Conservation (phyloP, 495 filamentous ascomycete genomes). For the Penicillium longicatenatum region DNA sequence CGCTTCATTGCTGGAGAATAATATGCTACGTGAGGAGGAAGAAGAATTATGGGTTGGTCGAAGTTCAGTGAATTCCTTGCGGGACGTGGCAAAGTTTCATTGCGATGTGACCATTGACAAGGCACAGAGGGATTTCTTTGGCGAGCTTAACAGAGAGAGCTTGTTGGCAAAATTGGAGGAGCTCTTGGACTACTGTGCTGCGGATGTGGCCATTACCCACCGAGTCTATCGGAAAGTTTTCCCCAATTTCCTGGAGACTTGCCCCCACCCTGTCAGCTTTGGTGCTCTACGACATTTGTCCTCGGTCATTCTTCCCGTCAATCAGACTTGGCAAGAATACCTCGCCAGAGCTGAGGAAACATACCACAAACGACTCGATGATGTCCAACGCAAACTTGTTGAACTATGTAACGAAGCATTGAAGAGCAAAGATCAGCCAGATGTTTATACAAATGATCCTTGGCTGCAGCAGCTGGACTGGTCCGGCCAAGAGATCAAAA, state of each 20-base stretch:
- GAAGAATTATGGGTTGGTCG: slow-evolving; percentile 94
- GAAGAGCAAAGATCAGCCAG: slow-evolving; percentile 65
- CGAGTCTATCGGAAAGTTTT: slow-evolving; percentile 91
- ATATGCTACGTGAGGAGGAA: slow-evolving; percentile 71
- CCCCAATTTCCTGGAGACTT: slow-evolving; percentile 80
- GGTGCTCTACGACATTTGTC: slow-evolving; percentile 90
- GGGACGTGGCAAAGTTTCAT: slow-evolving; percentile 97
- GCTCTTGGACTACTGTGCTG: slow-evolving; percentile 92
- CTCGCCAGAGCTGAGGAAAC: slow-evolving; percentile 78
- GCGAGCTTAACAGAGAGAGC: slow-evolving; percentile 71
- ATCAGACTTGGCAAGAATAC: slow-evolving; percentile 85
- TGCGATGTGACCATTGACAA: slow-evolving; percentile 93
- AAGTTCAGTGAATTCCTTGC: slow-evolving; percentile 91
- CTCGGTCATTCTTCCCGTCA: slow-evolving; percentile 86
- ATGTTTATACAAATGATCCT: slow-evolving; percentile 72
- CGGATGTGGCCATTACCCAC: slow-evolving; percentile 91
- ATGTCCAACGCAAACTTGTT: slow-evolving; percentile 70
- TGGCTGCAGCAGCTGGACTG: slow-evolving; percentile 96
- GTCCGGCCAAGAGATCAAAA: slow-evolving; percentile 87
- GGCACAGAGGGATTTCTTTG: slow-evolving; percentile 81
- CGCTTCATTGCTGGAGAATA: slow-evolving; percentile 66
- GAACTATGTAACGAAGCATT: slow-evolving; percentile 75
- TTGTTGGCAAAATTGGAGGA: slow-evolving; percentile 72
- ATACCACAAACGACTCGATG: slow-evolving; percentile 74
- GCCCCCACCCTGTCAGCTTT: slow-evolving; percentile 97